These are phyloP conservation scores for Batkoa obscura DNA, from an alignment of 371 early-diverging fungal genomes.

Conservation along the genomic window DNA sequence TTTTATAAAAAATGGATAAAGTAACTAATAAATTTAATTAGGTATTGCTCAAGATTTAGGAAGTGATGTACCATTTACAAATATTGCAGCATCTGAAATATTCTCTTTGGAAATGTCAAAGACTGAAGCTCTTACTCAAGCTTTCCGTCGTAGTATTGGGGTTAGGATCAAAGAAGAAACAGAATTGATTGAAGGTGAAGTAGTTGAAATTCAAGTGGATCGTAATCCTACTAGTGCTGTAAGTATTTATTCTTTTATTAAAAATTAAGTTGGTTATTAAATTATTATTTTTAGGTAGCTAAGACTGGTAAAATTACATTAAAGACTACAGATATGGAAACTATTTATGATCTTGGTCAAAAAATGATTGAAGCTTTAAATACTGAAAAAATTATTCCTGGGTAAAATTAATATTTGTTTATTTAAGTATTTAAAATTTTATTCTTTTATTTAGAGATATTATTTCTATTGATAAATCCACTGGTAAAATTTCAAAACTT, in stretches of 20 bases:
- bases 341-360: constrained; percentile 93
- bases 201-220: constrained; percentile 94
- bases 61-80: constrained; percentile 87
- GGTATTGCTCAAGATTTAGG: constrained; percentile 86
- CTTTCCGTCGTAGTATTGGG: constrained; percentile 91
- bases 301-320: constrained; percentile 92
- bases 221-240: constrained; percentile 71
- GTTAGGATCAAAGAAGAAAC: constrained; percentile 96
- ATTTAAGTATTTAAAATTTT: neutral
- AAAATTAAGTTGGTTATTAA: neutral
- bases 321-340: constrained; percentile 99
- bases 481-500: constrained; percentile 89
- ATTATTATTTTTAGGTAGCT: constrained; percentile 19
- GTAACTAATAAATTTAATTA: constrained; percentile 9
- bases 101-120: constrained; percentile 96
- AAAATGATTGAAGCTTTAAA: constrained; percentile 95
- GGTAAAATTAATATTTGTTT: constrained; percentile 29
- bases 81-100: constrained; percentile 92
- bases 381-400: constrained; percentile 94
- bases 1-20: too few relatives aligned
- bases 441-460: constrained; percentile 51
- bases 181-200: constrained; percentile 97
- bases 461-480: constrained; percentile 95
- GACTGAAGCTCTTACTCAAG: constrained; percentile 96
- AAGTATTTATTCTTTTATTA: constrained; percentile 14